phyloP scores from a whole-genome alignment of 768 basidiomycete species.

The Cubamyces sp. region DNA sequence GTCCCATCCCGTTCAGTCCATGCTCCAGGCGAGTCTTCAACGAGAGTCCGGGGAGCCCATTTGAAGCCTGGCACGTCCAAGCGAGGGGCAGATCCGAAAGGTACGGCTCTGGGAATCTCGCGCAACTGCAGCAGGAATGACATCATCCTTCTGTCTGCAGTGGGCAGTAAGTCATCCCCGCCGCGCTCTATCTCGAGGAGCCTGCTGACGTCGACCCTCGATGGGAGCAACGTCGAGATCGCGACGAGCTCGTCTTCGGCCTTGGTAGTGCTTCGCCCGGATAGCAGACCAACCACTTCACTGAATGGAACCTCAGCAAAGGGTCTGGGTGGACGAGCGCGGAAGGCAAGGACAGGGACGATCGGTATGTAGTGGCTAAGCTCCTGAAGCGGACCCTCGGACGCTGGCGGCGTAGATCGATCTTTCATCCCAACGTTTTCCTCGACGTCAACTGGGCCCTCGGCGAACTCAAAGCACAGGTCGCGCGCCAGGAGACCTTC shows the following conservation, averaged over 20 bases:
- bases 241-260: constrained; percentile 19
- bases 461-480: constrained; percentile 20
- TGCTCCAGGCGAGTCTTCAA: not conserved
- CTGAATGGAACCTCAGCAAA: not conserved
- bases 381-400: not conserved
- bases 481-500: constrained; percentile 17
- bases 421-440: too few species aligned
- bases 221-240: constrained; percentile 7
- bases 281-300: constrained; percentile 7
- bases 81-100: not conserved
- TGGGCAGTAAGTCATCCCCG: not conserved
- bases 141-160: constrained; percentile 12
- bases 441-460: constrained; percentile 11
- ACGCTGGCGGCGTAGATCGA: not conserved
- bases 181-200: constrained; percentile 4
- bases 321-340: not conserved
- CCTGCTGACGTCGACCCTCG: not conserved
- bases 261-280: constrained; percentile 7
- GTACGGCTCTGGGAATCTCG: not conserved
- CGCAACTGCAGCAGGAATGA: constrained; percentile 8
- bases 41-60: not conserved
- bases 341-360: constrained; percentile 6
- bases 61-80: not conserved
- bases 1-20: not conserved
- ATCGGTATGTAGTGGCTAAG: not conserved